Base-by-base conservation (phyloP, 2,329 filamentous ascomycete species). In the Fusarium decemcellulare region DNA sequence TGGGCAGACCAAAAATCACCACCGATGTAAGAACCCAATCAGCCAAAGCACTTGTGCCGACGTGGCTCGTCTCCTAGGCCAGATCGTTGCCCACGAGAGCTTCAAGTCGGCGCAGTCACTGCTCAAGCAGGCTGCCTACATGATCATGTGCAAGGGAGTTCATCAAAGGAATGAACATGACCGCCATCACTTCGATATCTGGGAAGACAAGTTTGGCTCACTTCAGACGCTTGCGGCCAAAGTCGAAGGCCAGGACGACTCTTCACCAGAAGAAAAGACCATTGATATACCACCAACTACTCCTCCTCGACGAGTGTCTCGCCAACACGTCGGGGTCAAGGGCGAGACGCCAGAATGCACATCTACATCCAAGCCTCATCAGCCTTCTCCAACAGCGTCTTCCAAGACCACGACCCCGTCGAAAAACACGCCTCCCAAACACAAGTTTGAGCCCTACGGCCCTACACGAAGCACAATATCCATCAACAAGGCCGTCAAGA, bases 381-480 rank as follows among this genome's bases (percentile, higher is more conserved):
- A 29, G 12, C 50, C 46, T 9, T 40, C 53, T 14, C 40, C 52
- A 42, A 8, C 52, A 16, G 44, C 27, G 14, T 10, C 37, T 2
- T 16, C 51, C 16, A 53, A 62, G 7, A 23, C 36, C 6, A 30
- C 9, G 4, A n/a, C 9, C 15, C 36, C 46, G 3, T 11, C 32
- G 8, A 60, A 61, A n/a, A 10, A 29, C 4, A 44, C 57, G 15
- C 16, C 29, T 5, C 14, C 43, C 6, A 44, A 50, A n/a, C 73
- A 74, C 44, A 46, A 54, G 15, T 75, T 76, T 12, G 62, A 69
- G 14, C 53, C 51, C 10, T 76, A 52, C 39, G 39, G 65, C n/a
- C 16, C 12, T 15, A 15, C 47, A 14, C 52, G 57, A 9, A 63
- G 59, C 11, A 55, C 48, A 32, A 27, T 18, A 3, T n/a, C 23